Conservation (phyloP, 2,329 filamentous ascomycete species). For the Teratosphaeria gauchensis region DNA sequence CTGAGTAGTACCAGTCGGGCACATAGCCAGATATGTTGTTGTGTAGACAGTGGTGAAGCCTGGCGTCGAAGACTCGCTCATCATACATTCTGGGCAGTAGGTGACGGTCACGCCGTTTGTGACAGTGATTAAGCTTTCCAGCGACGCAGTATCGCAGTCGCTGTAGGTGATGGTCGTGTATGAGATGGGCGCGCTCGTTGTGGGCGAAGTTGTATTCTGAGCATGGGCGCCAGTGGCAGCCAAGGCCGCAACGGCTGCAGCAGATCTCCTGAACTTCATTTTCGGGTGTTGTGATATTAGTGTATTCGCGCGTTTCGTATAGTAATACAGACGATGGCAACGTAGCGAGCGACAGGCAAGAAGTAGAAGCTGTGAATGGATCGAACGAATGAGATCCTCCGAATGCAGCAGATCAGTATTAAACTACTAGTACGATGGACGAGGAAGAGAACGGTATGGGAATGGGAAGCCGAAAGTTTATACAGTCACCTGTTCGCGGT, state of each 20-base stretch:
- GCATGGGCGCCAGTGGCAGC: conserved; percentile 18
- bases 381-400: conserved; percentile 24
- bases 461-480: conserved; percentile 14
- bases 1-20: conserved; percentile 24
- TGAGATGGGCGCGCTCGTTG: conserved; percentile 12
- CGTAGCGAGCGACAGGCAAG: conserved; percentile 2
- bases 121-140: conserved; percentile 25
- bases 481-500: conserved; percentile 18
- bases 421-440: conserved; percentile 9
- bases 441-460: conserved; percentile 6
- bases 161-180: conserved; percentile 25
- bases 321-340: conserved; percentile 4
- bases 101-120: conserved; percentile 27
- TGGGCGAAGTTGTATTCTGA: conserved; percentile 9
- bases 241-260: conserved; percentile 12
- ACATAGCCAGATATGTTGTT: conserved; percentile 25
- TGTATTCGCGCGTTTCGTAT: neutral
- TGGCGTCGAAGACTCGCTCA: conserved; percentile 3
- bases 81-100: conserved; percentile 27
- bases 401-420: conserved; percentile 15
- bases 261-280: conserved; percentile 20
- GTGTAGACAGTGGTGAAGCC: conserved; percentile 29
- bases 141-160: conserved; percentile 22
- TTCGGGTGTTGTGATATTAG: neutral
- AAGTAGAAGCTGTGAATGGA: conserved; percentile 8